Conservation (phyloP, 768 basidiomycete species). For the Ramaria sp. region DNA sequence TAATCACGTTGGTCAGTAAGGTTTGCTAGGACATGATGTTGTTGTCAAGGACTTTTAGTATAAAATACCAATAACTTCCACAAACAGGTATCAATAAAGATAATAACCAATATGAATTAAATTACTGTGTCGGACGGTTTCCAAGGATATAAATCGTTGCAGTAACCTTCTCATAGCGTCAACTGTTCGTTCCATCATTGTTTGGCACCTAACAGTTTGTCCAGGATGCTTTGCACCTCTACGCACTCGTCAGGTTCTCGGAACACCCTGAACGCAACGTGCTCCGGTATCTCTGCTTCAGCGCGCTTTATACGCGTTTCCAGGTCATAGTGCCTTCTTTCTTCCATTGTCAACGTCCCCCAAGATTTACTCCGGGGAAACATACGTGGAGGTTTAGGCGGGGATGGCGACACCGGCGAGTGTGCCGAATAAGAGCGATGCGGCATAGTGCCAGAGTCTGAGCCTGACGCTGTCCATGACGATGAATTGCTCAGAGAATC, state of each 20-base stretch:
- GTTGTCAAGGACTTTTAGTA: too few species aligned
- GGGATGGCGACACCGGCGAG: neutral
- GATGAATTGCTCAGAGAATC: neutral
- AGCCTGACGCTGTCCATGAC: neutral
- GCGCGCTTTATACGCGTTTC: constrained; percentile 58
- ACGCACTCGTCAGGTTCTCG: constrained; percentile 57
- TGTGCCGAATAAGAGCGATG: neutral
- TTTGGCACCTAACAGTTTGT: neutral
- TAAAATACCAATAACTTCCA: too few species aligned
- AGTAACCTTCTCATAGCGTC: too few species aligned
- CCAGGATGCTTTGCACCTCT: constrained; percentile 26
- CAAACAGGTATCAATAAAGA: too few species aligned
- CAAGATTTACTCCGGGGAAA: neutral
- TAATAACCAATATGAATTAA: too few species aligned
- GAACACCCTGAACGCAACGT: constrained; percentile 56
- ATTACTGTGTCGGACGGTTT: too few species aligned
- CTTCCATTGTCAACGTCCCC: constrained; percentile 33
- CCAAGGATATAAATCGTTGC: too few species aligned
- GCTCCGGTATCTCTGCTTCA: constrained; percentile 43
- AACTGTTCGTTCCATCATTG: too few species aligned
- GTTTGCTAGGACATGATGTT: too few species aligned
- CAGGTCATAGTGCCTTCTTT: constrained; percentile 45
- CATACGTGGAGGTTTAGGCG: neutral
- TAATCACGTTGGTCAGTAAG: too few species aligned
- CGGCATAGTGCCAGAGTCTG: neutral